Percentiles rank a stretch among this genome's conserved stretches.
phyloP scores from a whole-genome alignment of 1,284 basidiomycete species.

The Heterobasidion annosum region DNA sequence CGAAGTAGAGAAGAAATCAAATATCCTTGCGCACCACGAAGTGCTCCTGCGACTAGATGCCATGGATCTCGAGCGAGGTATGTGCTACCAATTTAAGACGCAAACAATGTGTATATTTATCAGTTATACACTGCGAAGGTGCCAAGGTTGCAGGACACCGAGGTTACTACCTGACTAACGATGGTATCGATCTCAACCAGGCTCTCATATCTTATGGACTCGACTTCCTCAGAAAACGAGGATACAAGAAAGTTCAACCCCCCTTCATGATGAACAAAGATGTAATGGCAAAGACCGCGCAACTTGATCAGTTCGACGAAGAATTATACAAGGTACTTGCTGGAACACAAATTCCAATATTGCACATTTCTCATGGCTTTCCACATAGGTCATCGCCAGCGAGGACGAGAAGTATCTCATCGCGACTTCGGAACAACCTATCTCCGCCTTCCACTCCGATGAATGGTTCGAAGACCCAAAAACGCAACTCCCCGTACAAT shows the following conservation, averaged over 20 bases:
- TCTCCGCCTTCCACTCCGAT: slow-evolving; percentile 91
- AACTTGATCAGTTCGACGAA: slow-evolving; percentile 97
- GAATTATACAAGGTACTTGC: slow-evolving; percentile 84
- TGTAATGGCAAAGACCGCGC: slow-evolving; percentile 95
- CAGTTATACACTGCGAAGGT: slow-evolving; percentile 32
- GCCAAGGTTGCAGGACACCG: slow-evolving; percentile 92
- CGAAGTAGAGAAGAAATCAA: slow-evolving; percentile 50
- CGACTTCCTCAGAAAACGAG: slow-evolving; percentile 79
- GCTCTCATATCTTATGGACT: slow-evolving; percentile 94
- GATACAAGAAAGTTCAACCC: slow-evolving; percentile 93
- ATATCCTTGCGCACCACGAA: slow-evolving; percentile 94
- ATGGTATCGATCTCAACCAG: slow-evolving; percentile 96
- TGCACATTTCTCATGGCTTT: neutral
- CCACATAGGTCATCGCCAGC: slow-evolving; percentile 64
- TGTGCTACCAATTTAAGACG: slow-evolving; percentile 4
- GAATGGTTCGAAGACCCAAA: slow-evolving; percentile 97
- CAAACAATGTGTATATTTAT: neutral
- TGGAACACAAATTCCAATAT: neutral
- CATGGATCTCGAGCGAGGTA: slow-evolving; percentile 93
- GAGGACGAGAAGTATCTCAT: slow-evolving; percentile 99
- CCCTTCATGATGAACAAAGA: slow-evolving; percentile 99
- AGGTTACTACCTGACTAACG: slow-evolving; percentile 93
- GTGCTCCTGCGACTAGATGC: slow-evolving; percentile 90
- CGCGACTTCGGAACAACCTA: slow-evolving; percentile 97
- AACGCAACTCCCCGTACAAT: slow-evolving; percentile 83